A percentile compares a stretch with the other conserved stretches of the same genome.
phyloP scores from a whole-genome alignment of 2,329 filamentous ascomycete species.

The Colletotrichum gigasporum region DNA sequence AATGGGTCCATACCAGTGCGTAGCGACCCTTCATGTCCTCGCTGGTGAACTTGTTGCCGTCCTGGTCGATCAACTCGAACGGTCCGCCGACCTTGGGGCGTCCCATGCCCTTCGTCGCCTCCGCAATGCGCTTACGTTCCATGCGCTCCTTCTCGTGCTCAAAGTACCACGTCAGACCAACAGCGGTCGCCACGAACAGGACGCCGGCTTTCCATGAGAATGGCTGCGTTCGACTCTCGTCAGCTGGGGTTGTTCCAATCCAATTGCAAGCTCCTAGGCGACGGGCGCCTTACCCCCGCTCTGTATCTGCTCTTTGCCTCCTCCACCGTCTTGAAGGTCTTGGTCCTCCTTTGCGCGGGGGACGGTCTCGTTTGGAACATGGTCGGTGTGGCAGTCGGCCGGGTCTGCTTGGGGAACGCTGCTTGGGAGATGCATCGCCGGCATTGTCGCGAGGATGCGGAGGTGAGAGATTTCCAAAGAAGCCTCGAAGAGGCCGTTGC shows the following conservation, averaged over 20 bases:
- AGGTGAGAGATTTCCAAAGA: conserved; percentile 44
- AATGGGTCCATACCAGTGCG: conserved; percentile 67
- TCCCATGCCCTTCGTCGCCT: conserved; percentile 92
- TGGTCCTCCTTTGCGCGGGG: conserved; percentile 49
- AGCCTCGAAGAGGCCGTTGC: conserved; percentile 45
- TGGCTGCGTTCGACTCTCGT: conserved; percentile 61
- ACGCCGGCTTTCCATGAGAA: conserved; percentile 93
- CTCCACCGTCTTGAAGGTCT: conserved; percentile 64
- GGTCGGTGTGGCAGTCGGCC: conserved; percentile 43
- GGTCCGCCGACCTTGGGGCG: conserved; percentile 91
- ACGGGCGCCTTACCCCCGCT: conserved; percentile 57
- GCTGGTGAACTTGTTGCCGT: conserved; percentile 81
- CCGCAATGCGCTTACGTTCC: conserved; percentile 87
- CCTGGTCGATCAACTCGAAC: conserved; percentile 84
- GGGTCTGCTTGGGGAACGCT: conserved; percentile 44
- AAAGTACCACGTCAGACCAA: conserved; percentile 87
- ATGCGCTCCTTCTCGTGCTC: conserved; percentile 92
- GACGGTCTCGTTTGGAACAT: conserved; percentile 45
- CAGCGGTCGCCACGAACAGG: conserved; percentile 84
- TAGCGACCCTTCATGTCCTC: conserved; percentile 89
- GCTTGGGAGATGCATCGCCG: conserved; percentile 52
- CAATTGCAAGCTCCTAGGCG: background rate
- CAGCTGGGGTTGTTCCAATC: background rate
- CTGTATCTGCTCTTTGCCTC: conserved; percentile 67
- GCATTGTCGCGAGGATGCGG: conserved; percentile 47